Base-by-base conservation (phyloP, 140 eudicot species). In the Bidens hawaiensis region DNA sequence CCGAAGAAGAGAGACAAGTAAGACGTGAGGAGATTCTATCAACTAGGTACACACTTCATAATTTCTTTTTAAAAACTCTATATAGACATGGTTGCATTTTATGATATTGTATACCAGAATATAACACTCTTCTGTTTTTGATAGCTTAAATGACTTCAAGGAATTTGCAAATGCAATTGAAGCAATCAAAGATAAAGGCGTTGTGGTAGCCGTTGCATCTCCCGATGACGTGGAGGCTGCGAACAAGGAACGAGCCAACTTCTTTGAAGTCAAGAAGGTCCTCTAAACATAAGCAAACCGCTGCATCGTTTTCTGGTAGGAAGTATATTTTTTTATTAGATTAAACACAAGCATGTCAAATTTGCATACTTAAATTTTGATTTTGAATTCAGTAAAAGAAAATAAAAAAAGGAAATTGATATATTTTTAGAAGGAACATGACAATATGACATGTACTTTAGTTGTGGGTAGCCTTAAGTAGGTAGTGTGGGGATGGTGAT, bases 201-300 rank as follows among this genome's bases (percentile, higher is more conserved):
- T 83, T n/a, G 87, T 79, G 78, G 99, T 94, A 43, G 97, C 97
- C 41, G 99, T 94, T 67, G 94, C 99, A 59, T 88, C 94, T 24
- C 80, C 94, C 0, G 97, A 89, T 46, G 99, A 85, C 34, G 88
- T 85, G 25, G 95, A 83, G 17, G 88, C 85, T 61, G 99, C 97
- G 19, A 88, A 94, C 82, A 85, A 85, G 72, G 79, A 72, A 58
- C 78, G 82, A 3, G 54, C 88, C 16, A 24, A 78, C 85, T 94
- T 72, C 74, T 85, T 88, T 58, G 67, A 94, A 78, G 86, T 94
- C 60, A 94, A 85, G 60, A 94, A 89, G 61, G 94, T 80, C 14
- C 81, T 94, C 33, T 94, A 79, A 82, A 30, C 18, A 25, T 16
- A 5, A 33, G 17, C 25, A 45, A 26, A 10, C 28, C 5, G 9